Conservation (phyloP, 1,139 yeast genomes). For the Yamadazyma epiphylla region DNA sequence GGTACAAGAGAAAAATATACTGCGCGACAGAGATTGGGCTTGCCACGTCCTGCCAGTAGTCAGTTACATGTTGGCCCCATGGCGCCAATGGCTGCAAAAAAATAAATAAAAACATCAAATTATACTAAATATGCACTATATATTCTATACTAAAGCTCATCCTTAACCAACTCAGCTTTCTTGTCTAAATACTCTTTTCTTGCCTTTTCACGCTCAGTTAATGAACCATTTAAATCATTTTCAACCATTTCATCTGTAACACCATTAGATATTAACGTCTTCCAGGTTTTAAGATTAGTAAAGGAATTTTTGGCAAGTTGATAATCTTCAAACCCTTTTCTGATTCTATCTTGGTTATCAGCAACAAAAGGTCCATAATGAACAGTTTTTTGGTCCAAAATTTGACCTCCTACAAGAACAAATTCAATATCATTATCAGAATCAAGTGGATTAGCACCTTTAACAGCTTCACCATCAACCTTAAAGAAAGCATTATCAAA, state of each 20-base stretch:
- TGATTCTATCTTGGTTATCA: constrained; percentile 56
- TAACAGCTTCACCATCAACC: constrained; percentile 56
- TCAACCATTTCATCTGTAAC: constrained; percentile 46
- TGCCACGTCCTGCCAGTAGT: too few relatives aligned
- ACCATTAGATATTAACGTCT: constrained; percentile 61
- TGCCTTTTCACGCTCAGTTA: constrained; percentile 28
- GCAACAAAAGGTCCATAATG: constrained; percentile 93
- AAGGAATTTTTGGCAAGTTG: constrained; percentile 70
- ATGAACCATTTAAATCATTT: constrained; percentile 34
- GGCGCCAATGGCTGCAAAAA: too few relatives aligned
- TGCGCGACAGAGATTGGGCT: too few relatives aligned
- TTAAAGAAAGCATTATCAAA: constrained; percentile 62
- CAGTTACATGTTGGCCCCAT: too few relatives aligned
- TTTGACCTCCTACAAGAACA: constrained; percentile 73
- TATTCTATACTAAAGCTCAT: constrained; percentile 19
- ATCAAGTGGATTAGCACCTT: constrained; percentile 44
- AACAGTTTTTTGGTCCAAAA: constrained; percentile 70
- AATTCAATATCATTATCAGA: constrained; percentile 44
- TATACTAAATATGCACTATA: too few relatives aligned
- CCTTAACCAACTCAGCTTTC: constrained; percentile 12
- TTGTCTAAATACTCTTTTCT: constrained; percentile 22
- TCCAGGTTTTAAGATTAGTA: constrained; percentile 67
- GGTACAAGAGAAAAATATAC: too few relatives aligned
- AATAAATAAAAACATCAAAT: too few relatives aligned
- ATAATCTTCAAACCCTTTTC: constrained; percentile 68